Conservation (phyloP, 176 grass and related monocot genomes). For the Saccharum officinarum region DNA sequence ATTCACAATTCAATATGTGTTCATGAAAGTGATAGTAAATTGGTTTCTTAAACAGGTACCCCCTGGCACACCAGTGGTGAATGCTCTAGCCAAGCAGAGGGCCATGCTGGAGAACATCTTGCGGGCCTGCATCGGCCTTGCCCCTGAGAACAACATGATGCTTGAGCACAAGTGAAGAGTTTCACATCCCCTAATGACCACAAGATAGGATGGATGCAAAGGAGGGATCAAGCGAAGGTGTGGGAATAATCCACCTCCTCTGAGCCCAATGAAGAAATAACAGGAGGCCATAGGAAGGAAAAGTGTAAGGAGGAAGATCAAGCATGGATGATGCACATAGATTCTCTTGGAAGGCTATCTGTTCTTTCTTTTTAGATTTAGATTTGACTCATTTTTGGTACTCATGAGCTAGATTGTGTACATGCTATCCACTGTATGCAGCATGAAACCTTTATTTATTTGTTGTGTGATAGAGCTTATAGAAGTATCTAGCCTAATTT, state of each 20-base stretch:
- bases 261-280: neutral
- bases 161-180: constrained; percentile 79
- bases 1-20: neutral
- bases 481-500: neutral
- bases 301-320: neutral
- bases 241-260: neutral
- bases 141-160: constrained; percentile 87
- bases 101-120: constrained; percentile 91
- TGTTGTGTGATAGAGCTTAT: neutral
- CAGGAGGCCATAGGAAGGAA: neutral
- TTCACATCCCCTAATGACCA: neutral
- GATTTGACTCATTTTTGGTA: neutral
- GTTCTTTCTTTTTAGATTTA: neutral
- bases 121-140: constrained; percentile 70
- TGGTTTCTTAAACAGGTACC: constrained; percentile 61
- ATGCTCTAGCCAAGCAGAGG: constrained; percentile 79
- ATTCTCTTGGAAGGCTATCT: neutral
- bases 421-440: neutral
- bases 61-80: constrained; percentile 81
- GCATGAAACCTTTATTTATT: constrained; percentile 8
- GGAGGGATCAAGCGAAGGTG: neutral
- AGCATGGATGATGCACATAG: neutral
- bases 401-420: neutral
- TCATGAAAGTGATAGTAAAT: neutral
- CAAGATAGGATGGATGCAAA: neutral